Percentiles rank a stretch among this genome's conserved stretches.
phyloP scores from a whole-genome alignment of 2,329 filamentous ascomycete species.

The Botrytis fragariae region DNA sequence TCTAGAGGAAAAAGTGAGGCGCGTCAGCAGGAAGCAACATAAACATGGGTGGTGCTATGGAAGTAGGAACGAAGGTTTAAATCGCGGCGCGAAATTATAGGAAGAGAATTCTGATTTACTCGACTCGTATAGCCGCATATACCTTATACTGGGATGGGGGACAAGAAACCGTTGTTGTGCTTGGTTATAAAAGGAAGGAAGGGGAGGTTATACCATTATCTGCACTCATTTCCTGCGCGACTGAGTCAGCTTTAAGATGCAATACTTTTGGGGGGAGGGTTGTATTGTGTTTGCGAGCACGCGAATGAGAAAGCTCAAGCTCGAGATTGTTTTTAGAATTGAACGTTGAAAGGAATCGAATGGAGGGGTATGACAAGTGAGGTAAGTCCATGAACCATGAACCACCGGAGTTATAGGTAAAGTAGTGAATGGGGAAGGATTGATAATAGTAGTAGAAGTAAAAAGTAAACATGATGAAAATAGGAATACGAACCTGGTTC shows the following conservation, averaged over 20 bases:
- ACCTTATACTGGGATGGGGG: conserved; percentile 13
- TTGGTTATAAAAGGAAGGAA: conserved; percentile 10
- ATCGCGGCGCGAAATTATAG: neutral
- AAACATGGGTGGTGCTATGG: conserved; percentile 16
- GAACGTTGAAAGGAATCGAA: conserved; percentile 15
- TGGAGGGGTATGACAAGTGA: conserved; percentile 19
- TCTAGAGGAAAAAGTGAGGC: conserved; percentile 35
- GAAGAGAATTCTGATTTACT: conserved; percentile 13
- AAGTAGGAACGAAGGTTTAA: neutral
- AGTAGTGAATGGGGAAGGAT: conserved; percentile 12
- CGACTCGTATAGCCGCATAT: conserved; percentile 21
- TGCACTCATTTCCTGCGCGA: conserved; percentile 35
- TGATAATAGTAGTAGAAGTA: neutral
- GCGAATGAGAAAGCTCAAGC: conserved; percentile 3
- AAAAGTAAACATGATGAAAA: conserved; percentile 4
- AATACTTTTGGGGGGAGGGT: neutral
- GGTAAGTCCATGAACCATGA: conserved; percentile 13
- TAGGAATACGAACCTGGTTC: conserved; percentile 32
- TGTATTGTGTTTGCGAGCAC: neutral
- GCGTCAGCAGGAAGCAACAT: conserved; percentile 35
- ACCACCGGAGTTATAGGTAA: conserved; percentile 3
- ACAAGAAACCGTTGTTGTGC: conserved; percentile 10
- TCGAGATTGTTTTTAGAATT: conserved; percentile 7
- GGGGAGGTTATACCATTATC: conserved; percentile 32
- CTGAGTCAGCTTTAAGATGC: conserved; percentile 33